These are phyloP conservation scores for Podaxis sp. DNA, from an alignment of 768 basidiomycete species.

Conservation along the genomic window DNA sequence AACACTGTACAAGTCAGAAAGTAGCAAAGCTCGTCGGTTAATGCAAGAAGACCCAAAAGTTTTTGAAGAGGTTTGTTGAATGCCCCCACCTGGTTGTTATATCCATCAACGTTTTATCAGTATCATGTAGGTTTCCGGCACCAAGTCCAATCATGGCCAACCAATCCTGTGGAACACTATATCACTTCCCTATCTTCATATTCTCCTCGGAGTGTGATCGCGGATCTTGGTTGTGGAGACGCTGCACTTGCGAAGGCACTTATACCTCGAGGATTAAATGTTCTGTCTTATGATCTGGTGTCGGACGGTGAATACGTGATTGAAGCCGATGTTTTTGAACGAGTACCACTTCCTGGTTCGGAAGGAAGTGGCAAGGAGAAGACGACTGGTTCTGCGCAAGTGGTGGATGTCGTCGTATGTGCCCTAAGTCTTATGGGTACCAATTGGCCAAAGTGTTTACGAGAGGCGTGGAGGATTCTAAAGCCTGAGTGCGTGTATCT, in stretches of 20 bases:
- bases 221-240: conserved; percentile 95
- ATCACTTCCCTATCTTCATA: conserved; percentile 62
- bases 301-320: conserved; percentile 74
- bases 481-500: conserved; percentile 65
- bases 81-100: background rate
- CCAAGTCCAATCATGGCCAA: conserved; percentile 92
- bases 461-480: conserved; percentile 88
- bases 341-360: conserved; percentile 83
- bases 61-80: conserved; percentile 70
- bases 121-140: conserved; percentile 92
- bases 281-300: conserved; percentile 79
- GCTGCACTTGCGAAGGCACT: conserved; percentile 81
- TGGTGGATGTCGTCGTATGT: conserved; percentile 91
- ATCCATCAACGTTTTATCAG: conserved; percentile 38
- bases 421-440: conserved; percentile 96
- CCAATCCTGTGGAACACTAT: conserved; percentile 88
- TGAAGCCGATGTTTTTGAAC: conserved; percentile 85
- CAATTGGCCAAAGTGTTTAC: conserved; percentile 91
- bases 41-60: conserved; percentile 81
- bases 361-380: conserved; percentile 40
- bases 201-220: conserved; percentile 70
- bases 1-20: conserved; percentile 83
- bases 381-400: conserved; percentile 57
- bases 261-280: conserved; percentile 61
- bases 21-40: conserved; percentile 70